These are phyloP conservation scores for Echites panduratus DNA, from an alignment of 257 asterid species.

Conservation along the genomic window DNA sequence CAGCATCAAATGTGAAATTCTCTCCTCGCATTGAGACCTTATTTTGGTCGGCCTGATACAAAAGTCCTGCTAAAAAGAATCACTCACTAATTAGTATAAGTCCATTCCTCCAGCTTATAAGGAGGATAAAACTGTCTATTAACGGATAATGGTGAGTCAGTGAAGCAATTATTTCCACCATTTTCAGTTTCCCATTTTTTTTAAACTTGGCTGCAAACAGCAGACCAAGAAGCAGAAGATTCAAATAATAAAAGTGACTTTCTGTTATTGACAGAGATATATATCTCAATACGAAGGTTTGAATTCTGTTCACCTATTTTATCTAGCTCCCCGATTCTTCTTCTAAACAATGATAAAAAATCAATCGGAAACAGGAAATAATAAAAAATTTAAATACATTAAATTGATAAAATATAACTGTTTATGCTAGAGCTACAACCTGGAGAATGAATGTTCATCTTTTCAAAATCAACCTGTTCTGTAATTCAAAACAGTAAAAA, in stretches of 20 bases:
- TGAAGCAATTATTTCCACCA: not conserved
- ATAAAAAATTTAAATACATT: not conserved
- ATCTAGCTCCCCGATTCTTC: not conserved
- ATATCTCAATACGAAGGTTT: not conserved
- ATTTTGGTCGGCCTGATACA: conserved; percentile 37
- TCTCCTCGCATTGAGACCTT: conserved; percentile 33
- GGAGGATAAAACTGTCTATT: not conserved
- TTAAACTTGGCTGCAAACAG: not conserved
- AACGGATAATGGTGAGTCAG: not conserved
- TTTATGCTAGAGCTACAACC: not conserved
- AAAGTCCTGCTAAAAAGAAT: conserved; percentile 32
- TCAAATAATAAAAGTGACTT: not conserved
- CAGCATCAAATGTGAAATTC: conserved; percentile 26
- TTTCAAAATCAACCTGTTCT: not conserved
- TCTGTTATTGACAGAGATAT: not conserved
- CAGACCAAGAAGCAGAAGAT: not conserved
- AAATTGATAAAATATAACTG: not conserved
- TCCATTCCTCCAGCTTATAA: not conserved
- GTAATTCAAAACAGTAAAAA: not conserved
- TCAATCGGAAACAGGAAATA: not conserved
- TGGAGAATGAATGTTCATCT: not conserved
- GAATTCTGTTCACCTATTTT: conserved; percentile 1
- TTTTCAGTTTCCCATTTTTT: not conserved
- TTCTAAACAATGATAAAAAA: not conserved
- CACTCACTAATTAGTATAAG: conserved; percentile 17